These are phyloP conservation scores for Tetrapisispora fleetii DNA, from an alignment of 805 yeast genomes.

Conservation along the genomic window DNA sequence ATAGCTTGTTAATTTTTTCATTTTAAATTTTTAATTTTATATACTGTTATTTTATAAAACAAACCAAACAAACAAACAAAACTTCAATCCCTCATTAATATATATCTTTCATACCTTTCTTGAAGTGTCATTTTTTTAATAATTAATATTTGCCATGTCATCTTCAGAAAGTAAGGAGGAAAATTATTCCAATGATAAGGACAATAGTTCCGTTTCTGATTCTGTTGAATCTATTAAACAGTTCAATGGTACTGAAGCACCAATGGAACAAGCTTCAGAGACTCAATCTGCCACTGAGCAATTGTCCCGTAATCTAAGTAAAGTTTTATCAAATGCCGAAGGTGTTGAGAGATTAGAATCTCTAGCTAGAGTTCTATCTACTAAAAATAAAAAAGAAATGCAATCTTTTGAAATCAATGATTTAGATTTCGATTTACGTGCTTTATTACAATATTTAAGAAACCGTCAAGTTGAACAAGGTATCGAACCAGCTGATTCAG, in stretches of 20 bases:
- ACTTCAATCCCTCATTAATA: not conserved
- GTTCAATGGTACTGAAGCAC: not conserved
- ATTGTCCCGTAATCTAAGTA: constrained; percentile 24
- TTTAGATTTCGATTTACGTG: constrained; percentile 38
- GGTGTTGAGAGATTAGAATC: constrained; percentile 36
- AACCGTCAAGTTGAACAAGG: constrained; percentile 35
- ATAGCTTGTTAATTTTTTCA: too few species aligned
- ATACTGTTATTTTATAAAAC: too few species aligned
- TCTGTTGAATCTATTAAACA: not conserved
- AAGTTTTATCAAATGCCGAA: constrained; percentile 27
- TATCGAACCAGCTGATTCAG: constrained; percentile 40
- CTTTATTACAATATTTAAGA: constrained; percentile 34
- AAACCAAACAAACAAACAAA: not conserved
- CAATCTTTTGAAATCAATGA: constrained; percentile 36
- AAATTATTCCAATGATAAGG: constrained; percentile 3
- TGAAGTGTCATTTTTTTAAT: not conserved
- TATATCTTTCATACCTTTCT: not conserved
- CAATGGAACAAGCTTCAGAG: constrained; percentile 9
- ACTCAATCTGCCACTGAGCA: constrained; percentile 19
- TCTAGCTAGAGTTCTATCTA: constrained; percentile 41
- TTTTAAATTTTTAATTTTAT: too few species aligned
- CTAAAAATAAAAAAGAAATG: constrained; percentile 38
- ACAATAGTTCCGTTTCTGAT: not conserved
- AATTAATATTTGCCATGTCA: constrained; percentile 2
- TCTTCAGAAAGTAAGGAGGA: constrained; percentile 3